phyloP scores from a whole-genome alignment of 495 filamentous ascomycete species.

The Aspergillus heteromorphus region DNA sequence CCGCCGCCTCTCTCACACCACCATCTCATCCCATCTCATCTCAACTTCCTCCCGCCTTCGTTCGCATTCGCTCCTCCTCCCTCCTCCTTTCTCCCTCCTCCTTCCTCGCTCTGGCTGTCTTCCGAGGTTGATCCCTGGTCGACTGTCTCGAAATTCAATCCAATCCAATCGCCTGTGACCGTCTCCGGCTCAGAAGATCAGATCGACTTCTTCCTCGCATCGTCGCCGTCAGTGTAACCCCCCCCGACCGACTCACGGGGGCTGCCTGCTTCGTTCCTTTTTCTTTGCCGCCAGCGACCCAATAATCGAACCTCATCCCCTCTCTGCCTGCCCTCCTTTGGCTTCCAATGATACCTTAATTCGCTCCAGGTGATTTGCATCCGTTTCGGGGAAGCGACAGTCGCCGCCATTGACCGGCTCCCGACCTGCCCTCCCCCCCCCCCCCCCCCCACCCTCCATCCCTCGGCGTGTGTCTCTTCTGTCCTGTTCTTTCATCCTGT shows the following conservation, averaged over 20 bases:
- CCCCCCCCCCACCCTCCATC: slow-evolving; percentile 2
- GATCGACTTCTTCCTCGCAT: not conserved
- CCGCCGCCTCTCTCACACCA: not conserved
- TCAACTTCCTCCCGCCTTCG: slow-evolving; percentile 9
- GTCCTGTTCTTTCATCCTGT: not conserved
- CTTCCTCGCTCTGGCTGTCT: slow-evolving; percentile 5
- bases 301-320: slow-evolving; percentile 15
- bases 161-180: not conserved
- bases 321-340: slow-evolving; percentile 4
- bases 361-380: slow-evolving; percentile 6
- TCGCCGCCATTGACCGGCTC: slow-evolving; percentile 1
- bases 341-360: slow-evolving; percentile 13
- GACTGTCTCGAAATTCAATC: too few species aligned
- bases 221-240: slow-evolving; percentile 19
- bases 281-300: slow-evolving; percentile 22
- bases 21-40: not conserved
- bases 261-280: slow-evolving; percentile 9
- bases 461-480: not conserved
- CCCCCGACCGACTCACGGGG: slow-evolving; percentile 10
- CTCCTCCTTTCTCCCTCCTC: slow-evolving; percentile 1
- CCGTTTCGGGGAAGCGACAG: slow-evolving; percentile 6
- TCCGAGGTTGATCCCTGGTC: not conserved
- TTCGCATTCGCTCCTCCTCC: slow-evolving; percentile 6
- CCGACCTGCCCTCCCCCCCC: slow-evolving; percentile 4
- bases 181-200: not conserved